Evolutionary conservation across 1,139 yeast genomes (phyloP).

Genomic region (Pichia sp.): DNA sequence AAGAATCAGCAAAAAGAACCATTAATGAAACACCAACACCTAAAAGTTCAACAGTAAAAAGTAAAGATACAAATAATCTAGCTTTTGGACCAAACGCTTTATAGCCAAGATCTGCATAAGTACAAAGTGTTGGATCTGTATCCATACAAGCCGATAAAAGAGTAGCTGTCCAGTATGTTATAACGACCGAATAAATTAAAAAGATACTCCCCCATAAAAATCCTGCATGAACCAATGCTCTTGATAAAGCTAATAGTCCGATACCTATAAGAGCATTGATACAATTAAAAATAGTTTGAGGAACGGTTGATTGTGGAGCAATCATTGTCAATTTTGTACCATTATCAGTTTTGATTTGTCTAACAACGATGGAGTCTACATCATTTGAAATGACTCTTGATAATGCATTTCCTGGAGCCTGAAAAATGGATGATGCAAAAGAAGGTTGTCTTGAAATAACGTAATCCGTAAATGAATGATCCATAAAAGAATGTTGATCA

Average conservation of each 20-base stretch:
- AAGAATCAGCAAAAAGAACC: constrained; percentile 51
- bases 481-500: constrained; percentile 28
- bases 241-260: constrained; percentile 77
- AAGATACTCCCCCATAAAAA: constrained; percentile 63
- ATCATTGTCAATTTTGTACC: constrained; percentile 72
- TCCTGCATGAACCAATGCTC: constrained; percentile 76
- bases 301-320: constrained; percentile 84
- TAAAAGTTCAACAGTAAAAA: constrained; percentile 59
- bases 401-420: constrained; percentile 19
- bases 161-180: constrained; percentile 70
- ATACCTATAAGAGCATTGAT: constrained; percentile 83
- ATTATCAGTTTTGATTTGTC: constrained; percentile 62
- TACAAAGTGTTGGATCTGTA: constrained; percentile 77
- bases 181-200: constrained; percentile 49
- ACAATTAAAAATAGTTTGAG: constrained; percentile 85
- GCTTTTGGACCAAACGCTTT: constrained; percentile 39
- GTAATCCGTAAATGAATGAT: constrained; percentile 26
- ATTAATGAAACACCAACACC: constrained; percentile 55
- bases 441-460: constrained; percentile 20
- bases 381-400: constrained; percentile 23
- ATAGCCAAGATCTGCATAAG: constrained; percentile 69
- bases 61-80: constrained; percentile 56
- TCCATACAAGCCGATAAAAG: constrained; percentile 64
- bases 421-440: constrained; percentile 15
- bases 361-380: constrained; percentile 28